phyloP scores from a whole-genome alignment of 352 stramenopile species.

The Phytopythium helicoides region DNA sequence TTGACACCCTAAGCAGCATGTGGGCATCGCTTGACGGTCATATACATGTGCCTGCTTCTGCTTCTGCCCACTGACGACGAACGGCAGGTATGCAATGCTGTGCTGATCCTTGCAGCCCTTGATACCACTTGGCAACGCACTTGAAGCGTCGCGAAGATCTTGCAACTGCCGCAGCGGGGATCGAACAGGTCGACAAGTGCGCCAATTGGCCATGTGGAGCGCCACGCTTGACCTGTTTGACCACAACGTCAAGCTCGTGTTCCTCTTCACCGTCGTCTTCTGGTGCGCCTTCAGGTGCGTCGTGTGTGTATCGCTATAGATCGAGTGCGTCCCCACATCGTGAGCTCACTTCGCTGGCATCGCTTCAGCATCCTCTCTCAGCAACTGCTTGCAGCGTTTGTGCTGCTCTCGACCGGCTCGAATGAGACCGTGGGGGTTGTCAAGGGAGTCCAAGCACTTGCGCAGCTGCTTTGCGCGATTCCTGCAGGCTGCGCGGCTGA shows the following conservation, averaged over 20 bases:
- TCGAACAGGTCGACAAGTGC: background rate
- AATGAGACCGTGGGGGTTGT: conserved; percentile 43
- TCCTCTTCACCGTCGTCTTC: conserved; percentile 70
- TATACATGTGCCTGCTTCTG: no score
- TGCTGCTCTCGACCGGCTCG: conserved; percentile 53
- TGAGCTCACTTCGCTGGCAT: background rate
- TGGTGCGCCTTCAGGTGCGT: conserved; percentile 54
- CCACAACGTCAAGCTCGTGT: conserved; percentile 69
- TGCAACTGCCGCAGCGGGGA: background rate
- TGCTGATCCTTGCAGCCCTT: no score
- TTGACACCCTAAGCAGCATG: no score
- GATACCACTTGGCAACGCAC: no score
- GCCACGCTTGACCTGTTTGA: conserved; percentile 24
- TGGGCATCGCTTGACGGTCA: no score
- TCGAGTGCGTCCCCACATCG: background rate
- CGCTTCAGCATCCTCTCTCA: conserved; percentile 47
- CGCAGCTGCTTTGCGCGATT: conserved; percentile 49
- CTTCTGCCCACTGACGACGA: no score
- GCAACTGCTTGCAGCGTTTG: conserved; percentile 54
- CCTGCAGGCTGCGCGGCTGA: conserved; percentile 60
- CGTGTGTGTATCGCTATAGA: background rate
- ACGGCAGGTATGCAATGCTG: no score
- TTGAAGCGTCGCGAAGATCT: no score
- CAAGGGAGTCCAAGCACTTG: conserved; percentile 45
- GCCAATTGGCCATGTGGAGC: conserved; percentile 6